Evolutionary conservation across 305 asterid species (phyloP), one percentile per base, ranked within the genome.

Genomic region (Ilex paraguariensis): DNA sequence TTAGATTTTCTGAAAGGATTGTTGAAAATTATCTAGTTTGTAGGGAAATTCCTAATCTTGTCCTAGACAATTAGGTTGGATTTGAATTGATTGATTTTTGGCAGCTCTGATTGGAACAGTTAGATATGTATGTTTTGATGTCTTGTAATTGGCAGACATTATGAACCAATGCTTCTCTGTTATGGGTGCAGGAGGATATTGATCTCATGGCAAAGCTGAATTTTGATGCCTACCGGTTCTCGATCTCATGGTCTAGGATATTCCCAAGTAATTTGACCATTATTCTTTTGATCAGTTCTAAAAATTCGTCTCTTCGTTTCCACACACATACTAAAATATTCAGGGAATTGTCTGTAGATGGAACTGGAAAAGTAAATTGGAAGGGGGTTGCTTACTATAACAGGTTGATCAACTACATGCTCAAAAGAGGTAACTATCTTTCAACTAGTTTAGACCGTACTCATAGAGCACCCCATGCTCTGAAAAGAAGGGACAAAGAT

Each of bases 211-310:
- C 71, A 17, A 81, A 74, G 60, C 72, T 87, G 52, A 87, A 93
- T 76, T 90, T 93, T 46, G 99, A 93, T 32, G 96, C 99, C 48
- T 93, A 93, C 73, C 82, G 96, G 8, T 93, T 93, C 68, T 93
- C 97, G 2, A 90, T 93, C 61, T 93, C 99, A 13, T 93, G 99
- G 99, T 66, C 97, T 53, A 75, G 97, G 78, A 87, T 93, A 58
- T 93, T 93, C 60, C 97, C 99, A 77, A 75, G 97, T 93, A 87
- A 74, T 66, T 8, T 39, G 31, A 16, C 5, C n/a, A 28, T 28
- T 13, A 33, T 32, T 52, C 16, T 42, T 10, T 48, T 30, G 44
- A 58, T 31, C 5, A 60, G 9, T 8, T 21, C 28, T 58, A 30
- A 14, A 11, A 42, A 8, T 13, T 15, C 17, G 3, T 44, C 33